These are phyloP conservation scores for Cladosporium colombiae DNA, from an alignment of 2,329 filamentous ascomycete species.

Conservation along the genomic window DNA sequence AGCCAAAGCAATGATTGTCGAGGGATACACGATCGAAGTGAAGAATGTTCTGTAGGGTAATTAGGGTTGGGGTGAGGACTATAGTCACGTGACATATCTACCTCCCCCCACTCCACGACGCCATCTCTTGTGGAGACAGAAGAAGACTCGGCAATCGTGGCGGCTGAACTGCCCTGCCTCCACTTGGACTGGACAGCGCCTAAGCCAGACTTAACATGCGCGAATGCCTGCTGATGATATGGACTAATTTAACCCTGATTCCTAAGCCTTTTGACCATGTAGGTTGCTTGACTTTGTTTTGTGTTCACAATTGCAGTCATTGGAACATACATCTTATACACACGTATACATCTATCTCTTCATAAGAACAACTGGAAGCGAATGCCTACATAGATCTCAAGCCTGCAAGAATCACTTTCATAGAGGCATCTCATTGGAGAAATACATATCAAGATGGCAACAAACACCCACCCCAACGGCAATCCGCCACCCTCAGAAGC, in stretches of 20 bases:
- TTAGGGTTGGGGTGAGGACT: background rate
- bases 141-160: slow-evolving; percentile 2
- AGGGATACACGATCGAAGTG: background rate
- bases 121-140: background rate
- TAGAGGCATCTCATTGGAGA: background rate
- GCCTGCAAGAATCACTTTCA: too few species aligned
- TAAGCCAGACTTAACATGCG: too few species aligned
- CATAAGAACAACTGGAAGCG: background rate
- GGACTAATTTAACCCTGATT: slow-evolving; percentile 15
- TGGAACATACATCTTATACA: background rate
- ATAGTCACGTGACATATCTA: too few species aligned
- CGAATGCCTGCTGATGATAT: slow-evolving; percentile 3
- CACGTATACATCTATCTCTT: background rate
- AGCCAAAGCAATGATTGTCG: background rate
- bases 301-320: background rate
- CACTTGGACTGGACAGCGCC: background rate
- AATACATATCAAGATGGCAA: background rate
- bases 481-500: background rate
- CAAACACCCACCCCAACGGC: slow-evolving; percentile 10
- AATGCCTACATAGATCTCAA: background rate
- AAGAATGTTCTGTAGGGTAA: background rate
- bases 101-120: too few species aligned
- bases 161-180: slow-evolving; percentile 10
- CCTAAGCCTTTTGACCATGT: slow-evolving; percentile 2
- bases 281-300: background rate